phyloP scores from a whole-genome alignment of 306 rosid genomes.

The Medicago lupulina region DNA sequence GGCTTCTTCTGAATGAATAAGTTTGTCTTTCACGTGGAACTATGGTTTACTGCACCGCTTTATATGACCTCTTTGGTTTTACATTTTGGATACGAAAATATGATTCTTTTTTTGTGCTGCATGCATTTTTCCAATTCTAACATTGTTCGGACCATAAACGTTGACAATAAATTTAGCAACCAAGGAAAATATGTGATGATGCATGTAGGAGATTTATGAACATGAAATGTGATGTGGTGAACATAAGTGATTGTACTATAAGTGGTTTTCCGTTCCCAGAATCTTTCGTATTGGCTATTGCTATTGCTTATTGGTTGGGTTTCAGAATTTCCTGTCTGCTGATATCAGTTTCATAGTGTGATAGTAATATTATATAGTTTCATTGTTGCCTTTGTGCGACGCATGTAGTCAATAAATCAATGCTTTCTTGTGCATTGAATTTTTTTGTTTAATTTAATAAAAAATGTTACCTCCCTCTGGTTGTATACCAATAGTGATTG shows the following conservation, averaged over 20 bases:
- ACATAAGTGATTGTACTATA: not conserved
- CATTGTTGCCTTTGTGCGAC: not conserved
- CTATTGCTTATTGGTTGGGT: too few species aligned
- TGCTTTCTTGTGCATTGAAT: not conserved
- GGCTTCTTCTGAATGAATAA: not conserved
- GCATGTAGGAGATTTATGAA: conserved; percentile 10
- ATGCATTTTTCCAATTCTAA: not conserved
- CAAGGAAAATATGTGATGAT: conserved; percentile 9
- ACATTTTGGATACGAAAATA: conserved; percentile 6
- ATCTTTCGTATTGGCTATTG: too few species aligned
- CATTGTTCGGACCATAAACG: not conserved
- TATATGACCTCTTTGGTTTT: conserved; percentile 1
- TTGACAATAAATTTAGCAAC: conserved; percentile 13
- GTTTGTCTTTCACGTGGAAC: not conserved
- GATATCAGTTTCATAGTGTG: not conserved
- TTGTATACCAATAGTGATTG: not conserved
- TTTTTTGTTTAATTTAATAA: too few species aligned
- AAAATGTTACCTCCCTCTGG: too few species aligned
- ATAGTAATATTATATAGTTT: not conserved
- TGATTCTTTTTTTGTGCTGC: not conserved
- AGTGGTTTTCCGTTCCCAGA: too few species aligned
- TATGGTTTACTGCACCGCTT: not conserved
- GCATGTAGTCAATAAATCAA: not conserved
- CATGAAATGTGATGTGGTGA: not conserved
- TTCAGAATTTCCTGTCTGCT: too few species aligned